phyloP scores from a whole-genome alignment of 257 asterid species.

The Penstemon barbatus region DNA sequence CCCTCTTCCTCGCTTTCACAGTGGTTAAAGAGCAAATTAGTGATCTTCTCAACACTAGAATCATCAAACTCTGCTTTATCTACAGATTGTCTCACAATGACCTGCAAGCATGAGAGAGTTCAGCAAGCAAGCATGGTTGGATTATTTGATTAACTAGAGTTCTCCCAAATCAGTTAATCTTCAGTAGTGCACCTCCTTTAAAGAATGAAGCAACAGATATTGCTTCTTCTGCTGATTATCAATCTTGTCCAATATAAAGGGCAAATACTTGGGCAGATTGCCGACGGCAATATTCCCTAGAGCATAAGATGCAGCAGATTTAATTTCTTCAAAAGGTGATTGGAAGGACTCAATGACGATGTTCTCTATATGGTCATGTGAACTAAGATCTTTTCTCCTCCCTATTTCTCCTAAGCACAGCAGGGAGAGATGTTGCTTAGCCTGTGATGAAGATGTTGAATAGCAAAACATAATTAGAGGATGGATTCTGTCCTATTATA shows the following conservation, averaged over 20 bases:
- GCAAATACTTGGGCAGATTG: conserved; percentile 85
- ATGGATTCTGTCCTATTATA: conserved; percentile 10
- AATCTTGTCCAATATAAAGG: conserved; percentile 90
- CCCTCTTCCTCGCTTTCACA: conserved; percentile 99
- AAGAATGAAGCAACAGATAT: conserved; percentile 88
- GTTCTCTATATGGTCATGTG: conserved; percentile 82
- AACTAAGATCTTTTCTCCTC: conserved; percentile 93
- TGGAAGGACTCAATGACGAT: conserved; percentile 94
- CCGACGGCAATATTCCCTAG: conserved; percentile 99
- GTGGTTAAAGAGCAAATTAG: conserved; percentile 86
- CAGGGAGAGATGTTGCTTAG: conserved; percentile 89
- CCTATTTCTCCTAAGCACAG: conserved; percentile 98
- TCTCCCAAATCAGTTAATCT: conserved; percentile 20
- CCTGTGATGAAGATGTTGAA: conserved; percentile 45
- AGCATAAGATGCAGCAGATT: conserved; percentile 99
- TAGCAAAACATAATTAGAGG: conserved; percentile 14
- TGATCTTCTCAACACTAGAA: conserved; percentile 90
- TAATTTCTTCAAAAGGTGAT: conserved; percentile 96
- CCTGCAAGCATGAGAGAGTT: conserved; percentile 51
- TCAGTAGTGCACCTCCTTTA: conserved; percentile 72
- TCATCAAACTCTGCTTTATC: conserved; percentile 96
- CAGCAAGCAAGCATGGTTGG: conserved; percentile 1
- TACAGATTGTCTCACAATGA: conserved; percentile 95
- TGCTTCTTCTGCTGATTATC: conserved; percentile 99
- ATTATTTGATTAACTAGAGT: conserved; percentile 12